Evolutionary conservation across 2,329 filamentous ascomycete genomes (phyloP).

Genomic region (Fusarium avenaceum): DNA sequence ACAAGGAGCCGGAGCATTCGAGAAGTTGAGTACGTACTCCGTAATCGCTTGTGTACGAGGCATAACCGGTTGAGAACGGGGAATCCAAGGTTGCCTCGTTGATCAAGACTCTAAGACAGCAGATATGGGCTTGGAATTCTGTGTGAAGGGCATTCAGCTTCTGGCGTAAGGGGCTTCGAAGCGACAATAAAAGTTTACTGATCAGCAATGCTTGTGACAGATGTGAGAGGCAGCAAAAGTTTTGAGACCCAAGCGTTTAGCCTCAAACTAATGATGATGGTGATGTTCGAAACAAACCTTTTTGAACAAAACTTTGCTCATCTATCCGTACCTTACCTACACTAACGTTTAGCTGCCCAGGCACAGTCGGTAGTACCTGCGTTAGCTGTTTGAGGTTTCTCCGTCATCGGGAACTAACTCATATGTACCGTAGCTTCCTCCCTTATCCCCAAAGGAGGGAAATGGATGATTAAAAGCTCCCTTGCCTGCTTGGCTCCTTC

Average conservation of each 20-base stretch:
- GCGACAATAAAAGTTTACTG: neutral
- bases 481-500: neutral
- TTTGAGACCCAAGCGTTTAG: neutral
- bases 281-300: conserved; percentile 31
- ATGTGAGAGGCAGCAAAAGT: neutral
- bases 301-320: conserved; percentile 19
- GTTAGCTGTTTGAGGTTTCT: conserved; percentile 39
- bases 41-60: neutral
- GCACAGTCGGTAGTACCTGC: conserved; percentile 24
- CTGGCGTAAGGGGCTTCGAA: conserved; percentile 4
- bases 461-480: conserved; percentile 6
- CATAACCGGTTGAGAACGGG: conserved; percentile 2
- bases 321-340: neutral
- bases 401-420: conserved; percentile 30
- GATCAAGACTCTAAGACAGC: neutral
- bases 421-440: conserved; percentile 20
- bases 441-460: neutral
- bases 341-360: conserved; percentile 4
- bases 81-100: neutral
- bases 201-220: neutral
- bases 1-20: neutral
- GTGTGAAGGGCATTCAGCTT: conserved; percentile 4
- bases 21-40: conserved; percentile 3
- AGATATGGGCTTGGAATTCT: conserved; percentile 21
- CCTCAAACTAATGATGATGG: conserved; percentile 11